Evolutionary conservation across 139 green algal species (phyloP).

Genomic region (Chlorella vulgaris): DNA sequence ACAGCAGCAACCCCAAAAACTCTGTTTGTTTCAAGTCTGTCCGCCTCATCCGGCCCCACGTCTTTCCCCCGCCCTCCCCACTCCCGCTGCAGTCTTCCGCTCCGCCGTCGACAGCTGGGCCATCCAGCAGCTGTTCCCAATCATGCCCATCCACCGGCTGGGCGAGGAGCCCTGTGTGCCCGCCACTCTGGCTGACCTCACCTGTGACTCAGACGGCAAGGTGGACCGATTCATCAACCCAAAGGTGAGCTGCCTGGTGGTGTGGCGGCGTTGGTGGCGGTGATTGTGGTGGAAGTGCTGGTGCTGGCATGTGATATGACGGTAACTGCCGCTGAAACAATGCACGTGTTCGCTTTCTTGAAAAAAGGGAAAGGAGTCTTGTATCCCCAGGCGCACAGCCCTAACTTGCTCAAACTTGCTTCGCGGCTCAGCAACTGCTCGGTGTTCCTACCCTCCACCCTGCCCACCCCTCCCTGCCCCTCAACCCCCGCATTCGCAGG

Average conservation of each 20-base stretch:
- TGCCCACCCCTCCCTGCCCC: neutral
- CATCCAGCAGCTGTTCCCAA: constrained; percentile 74
- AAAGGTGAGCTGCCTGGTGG: neutral
- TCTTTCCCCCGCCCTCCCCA: neutral
- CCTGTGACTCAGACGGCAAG: constrained; percentile 73
- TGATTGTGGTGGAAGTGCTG: neutral
- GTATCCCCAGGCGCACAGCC: too few relatives aligned
- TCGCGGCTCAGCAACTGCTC: neutral
- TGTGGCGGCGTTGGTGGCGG: neutral
- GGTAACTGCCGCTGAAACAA: too few relatives aligned
- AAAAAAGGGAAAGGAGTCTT: too few relatives aligned
- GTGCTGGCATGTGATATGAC: too few relatives aligned
- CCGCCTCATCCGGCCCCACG: too few relatives aligned
- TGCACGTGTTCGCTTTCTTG: too few relatives aligned
- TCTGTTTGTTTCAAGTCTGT: too few relatives aligned
- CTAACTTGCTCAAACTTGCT: too few relatives aligned
- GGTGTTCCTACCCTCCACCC: neutral
- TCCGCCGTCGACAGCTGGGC: constrained; percentile 70
- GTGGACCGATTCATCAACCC: constrained; percentile 62
- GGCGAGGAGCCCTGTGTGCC: constrained; percentile 54
- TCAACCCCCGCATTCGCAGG: constrained; percentile 2
- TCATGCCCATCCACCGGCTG: constrained; percentile 67
- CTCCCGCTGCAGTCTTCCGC: constrained; percentile 57
- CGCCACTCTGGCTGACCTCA: constrained; percentile 67
- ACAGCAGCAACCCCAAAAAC: too few relatives aligned